Base-by-base conservation (phyloP, 176 grass and related monocot species). In the Raddia guianensis region DNA sequence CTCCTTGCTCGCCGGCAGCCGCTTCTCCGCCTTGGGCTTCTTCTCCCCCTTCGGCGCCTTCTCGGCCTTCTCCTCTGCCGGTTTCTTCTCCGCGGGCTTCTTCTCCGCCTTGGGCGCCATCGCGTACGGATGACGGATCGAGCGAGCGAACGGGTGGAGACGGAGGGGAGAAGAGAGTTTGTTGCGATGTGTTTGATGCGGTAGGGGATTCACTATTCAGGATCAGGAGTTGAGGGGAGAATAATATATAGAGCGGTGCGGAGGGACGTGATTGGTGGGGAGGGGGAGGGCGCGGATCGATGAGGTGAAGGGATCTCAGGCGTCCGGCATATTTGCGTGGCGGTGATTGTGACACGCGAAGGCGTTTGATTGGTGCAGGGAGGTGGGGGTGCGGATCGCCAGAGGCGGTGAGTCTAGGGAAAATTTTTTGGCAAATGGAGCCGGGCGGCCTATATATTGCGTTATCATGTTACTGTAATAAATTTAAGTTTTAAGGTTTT, bases 101-200 rank as follows among this genome's bases (percentile, higher is more conserved):
- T 27, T 27, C 27, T 27, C 27, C 27, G 27, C 27, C 27, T 27
- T 27, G 6, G 62, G 80, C 43, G 67, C 86, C 80, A 83, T 87
- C 64, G n/a, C 44, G 7, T 27, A 27, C 27, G 1, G 62, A 76
- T 80, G 0, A 27, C 27, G 1, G 62, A 76, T 80, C 54, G 60
- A 0, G 8, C 18, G 21, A 6, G 57, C 51, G 48, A 35, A 14
- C 4, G 74, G 27, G 27, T 27, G 27, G 0, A 27, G 27, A 27
- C 1, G 27, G 27, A 27, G 27, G 27, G 27, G 27, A 27, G 27
- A 27, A 27, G 27, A 27, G 27, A 27, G 27, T 27, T 27, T 27
- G 27, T 27, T 27, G 27, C 27, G 27, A 27, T 27, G 27, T 27
- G 27, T 10, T 35, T 5, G 61, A 46, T 69, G 60, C 2, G 68